phyloP scores from a whole-genome alignment of 345 rosid species.

The Gossypium anomalum region DNA sequence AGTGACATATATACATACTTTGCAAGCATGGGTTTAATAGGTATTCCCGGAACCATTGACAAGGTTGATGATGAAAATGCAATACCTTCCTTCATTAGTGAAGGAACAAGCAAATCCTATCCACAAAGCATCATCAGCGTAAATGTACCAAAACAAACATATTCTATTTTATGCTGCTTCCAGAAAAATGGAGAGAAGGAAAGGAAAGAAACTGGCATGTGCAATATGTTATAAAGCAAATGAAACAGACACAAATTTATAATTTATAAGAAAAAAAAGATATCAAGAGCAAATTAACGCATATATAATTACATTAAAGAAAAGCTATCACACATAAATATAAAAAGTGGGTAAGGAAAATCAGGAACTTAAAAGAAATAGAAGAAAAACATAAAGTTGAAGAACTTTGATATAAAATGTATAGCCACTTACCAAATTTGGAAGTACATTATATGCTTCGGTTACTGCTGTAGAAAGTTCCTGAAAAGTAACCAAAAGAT shows the following conservation, averaged over 20 bases:
- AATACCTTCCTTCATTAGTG: conserved; percentile 57
- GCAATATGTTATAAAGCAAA: not conserved
- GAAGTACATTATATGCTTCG: conserved; percentile 79
- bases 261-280: not conserved
- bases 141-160: not conserved
- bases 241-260: not conserved
- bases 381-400: not conserved
- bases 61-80: conserved; percentile 63
- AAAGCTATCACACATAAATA: not conserved
- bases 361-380: not conserved
- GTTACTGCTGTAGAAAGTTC: conserved; percentile 60
- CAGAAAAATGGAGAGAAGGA: conserved; percentile 5
- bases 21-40: conserved; percentile 94
- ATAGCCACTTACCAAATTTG: conserved; percentile 58
- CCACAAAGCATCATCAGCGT: conserved; percentile 13
- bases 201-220: conserved; percentile 1
- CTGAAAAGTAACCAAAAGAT: conserved; percentile 33
- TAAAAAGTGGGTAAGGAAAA: not conserved
- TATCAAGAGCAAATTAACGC: not conserved
- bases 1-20: conserved; percentile 40
- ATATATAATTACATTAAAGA: no score
- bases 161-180: no score
- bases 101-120: conserved; percentile 76
- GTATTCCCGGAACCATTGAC: conserved; percentile 79
- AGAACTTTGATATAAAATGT: conserved; percentile 2